Percentiles rank a stretch among this genome's conserved stretches.
These are phyloP conservation scores for Niebla homalea DNA, from an alignment of 495 filamentous ascomycete genomes.

Conservation along the genomic window DNA sequence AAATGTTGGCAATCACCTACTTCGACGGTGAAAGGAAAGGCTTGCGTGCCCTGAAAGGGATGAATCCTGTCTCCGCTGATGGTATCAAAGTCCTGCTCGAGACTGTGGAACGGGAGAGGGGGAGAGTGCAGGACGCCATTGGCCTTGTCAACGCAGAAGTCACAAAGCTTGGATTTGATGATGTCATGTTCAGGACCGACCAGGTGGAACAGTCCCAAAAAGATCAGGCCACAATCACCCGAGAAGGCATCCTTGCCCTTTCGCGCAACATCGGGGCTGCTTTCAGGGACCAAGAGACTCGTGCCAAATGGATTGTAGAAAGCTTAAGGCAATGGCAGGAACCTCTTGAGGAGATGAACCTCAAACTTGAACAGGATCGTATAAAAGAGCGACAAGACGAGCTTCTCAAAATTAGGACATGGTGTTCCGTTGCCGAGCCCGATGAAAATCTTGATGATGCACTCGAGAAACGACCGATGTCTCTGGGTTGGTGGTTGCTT, in stretches of 20 bases:
- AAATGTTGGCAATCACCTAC: conserved; percentile 7
- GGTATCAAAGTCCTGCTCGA: neutral
- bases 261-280: conserved; percentile 1
- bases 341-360: conserved; percentile 5
- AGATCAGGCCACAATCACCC: conserved; percentile 1
- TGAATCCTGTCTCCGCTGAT: conserved; percentile 11
- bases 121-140: conserved; percentile 5
- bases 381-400: conserved; percentile 1
- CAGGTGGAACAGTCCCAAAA: conserved; percentile 2
- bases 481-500: conserved; percentile 6
- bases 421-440: conserved; percentile 7
- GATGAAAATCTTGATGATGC: conserved; percentile 1
- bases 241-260: neutral
- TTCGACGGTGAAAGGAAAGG: conserved; percentile 8
- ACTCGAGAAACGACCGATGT: conserved; percentile 1
- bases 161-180: conserved; percentile 11
- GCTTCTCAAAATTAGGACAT: conserved; percentile 1
- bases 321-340: conserved; percentile 3
- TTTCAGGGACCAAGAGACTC: conserved; percentile 1
- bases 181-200: conserved; percentile 5
- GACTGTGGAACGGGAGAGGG: conserved; percentile 1
- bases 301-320: conserved; percentile 4
- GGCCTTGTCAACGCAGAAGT: conserved; percentile 10
- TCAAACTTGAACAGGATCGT: neutral
- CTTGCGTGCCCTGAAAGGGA: neutral